These are phyloP conservation scores for Nitzschia putrida DNA, from an alignment of 108 stramenopile species.

Conservation along the genomic window DNA sequence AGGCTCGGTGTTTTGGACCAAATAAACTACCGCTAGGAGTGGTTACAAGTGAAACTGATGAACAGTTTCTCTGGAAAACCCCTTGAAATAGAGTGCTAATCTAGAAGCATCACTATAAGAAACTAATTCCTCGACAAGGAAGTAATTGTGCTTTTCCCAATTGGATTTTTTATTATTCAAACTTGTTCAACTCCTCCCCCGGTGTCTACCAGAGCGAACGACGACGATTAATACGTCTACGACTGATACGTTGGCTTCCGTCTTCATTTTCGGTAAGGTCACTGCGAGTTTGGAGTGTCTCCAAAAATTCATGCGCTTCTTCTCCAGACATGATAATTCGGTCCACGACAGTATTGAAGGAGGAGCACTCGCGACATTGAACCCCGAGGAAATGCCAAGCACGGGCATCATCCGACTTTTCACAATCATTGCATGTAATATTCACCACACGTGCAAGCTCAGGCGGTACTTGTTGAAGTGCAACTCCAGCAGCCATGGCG, in stretches of 20 bases:
- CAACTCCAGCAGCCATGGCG: conserved; percentile 78
- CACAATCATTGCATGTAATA: conserved; percentile 85
- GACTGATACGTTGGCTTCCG: conserved; percentile 40
- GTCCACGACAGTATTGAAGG: conserved; percentile 82
- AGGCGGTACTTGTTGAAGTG: conserved; percentile 78
- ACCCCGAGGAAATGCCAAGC: conserved; percentile 87
- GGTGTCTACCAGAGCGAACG: conserved; percentile 28
- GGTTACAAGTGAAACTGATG: conserved; percentile 4
- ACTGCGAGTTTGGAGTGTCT: conserved; percentile 36
- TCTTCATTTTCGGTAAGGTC: conserved; percentile 35
- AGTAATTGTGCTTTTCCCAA: not conserved
- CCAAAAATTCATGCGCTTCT: conserved; percentile 79
- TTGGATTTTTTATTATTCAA: not conserved
- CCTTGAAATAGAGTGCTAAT: not conserved
- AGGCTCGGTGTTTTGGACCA: too few species aligned
- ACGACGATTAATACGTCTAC: conserved; percentile 40
- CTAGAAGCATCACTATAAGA: not conserved
- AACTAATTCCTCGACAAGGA: too few species aligned
- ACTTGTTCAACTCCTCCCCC: not conserved
- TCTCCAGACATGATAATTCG: conserved; percentile 68
- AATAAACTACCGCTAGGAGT: too few species aligned
- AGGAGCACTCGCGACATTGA: conserved; percentile 66
- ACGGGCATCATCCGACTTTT: conserved; percentile 54
- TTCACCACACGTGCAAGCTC: conserved; percentile 81
- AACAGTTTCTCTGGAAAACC: conserved; percentile 16